phyloP scores from a whole-genome alignment of 2,329 filamentous ascomycete genomes.

The Madurella fahalii region DNA sequence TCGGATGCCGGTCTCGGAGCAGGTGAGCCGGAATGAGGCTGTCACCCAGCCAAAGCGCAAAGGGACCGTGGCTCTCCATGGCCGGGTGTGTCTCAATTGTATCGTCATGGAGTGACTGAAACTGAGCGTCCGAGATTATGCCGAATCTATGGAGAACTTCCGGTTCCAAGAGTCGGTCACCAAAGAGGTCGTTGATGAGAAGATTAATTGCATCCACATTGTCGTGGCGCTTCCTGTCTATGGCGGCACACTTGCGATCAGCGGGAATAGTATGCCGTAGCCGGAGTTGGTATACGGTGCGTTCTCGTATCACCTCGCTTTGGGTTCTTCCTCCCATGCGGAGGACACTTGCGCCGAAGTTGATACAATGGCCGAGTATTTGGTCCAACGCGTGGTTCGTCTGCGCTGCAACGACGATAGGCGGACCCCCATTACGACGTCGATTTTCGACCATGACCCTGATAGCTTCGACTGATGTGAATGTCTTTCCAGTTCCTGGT shows the following conservation, averaged over 20 bases:
- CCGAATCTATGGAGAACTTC: constrained; percentile 49
- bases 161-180: constrained; percentile 47
- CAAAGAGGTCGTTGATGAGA: constrained; percentile 39
- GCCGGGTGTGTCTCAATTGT: constrained; percentile 30
- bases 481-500: constrained; percentile 72
- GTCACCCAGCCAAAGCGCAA: constrained; percentile 49
- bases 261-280: constrained; percentile 20
- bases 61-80: constrained; percentile 19
- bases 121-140: constrained; percentile 61
- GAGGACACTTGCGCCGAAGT: constrained; percentile 51
- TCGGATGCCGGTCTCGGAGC: constrained; percentile 28
- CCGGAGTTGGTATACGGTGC: constrained; percentile 63
- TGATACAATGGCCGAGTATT: constrained; percentile 60
- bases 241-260: constrained; percentile 25
- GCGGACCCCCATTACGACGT: constrained; percentile 47
- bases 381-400: constrained; percentile 92
- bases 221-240: constrained; percentile 29
- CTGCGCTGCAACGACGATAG: constrained; percentile 76
- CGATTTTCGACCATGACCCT: constrained; percentile 61
- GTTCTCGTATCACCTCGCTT: constrained; percentile 59
- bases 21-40: constrained; percentile 41
- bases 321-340: constrained; percentile 64
- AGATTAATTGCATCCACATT: constrained; percentile 36
- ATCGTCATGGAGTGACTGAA: constrained; percentile 54
- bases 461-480: constrained; percentile 70